A percentile compares a stretch with the other conserved stretches of the same genome.
These are phyloP conservation scores for Metarhizium robertsii DNA, from an alignment of 2,329 filamentous ascomycete species.

Conservation along the genomic window DNA sequence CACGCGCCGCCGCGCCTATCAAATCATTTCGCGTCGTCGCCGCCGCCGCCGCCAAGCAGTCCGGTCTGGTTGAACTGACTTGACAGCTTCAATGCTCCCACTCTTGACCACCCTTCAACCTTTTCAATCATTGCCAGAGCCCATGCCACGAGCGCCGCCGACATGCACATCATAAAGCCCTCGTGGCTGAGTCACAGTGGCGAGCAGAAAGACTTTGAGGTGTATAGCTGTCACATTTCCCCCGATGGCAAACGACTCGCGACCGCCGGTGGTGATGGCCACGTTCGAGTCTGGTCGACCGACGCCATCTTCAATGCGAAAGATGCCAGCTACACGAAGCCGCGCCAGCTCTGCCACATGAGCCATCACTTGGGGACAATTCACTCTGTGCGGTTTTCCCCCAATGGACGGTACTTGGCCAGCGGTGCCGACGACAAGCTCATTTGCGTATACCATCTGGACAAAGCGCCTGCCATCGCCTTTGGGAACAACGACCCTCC, in stretches of 20 bases:
- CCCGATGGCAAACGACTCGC: slow-evolving; percentile 87
- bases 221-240: slow-evolving; percentile 96
- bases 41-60: not conserved
- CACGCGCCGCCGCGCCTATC: too few species aligned
- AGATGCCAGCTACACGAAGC: slow-evolving; percentile 61
- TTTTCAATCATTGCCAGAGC: not conserved
- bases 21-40: not conserved
- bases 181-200: slow-evolving; percentile 93
- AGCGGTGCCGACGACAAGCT: slow-evolving; percentile 98
- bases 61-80: too few species aligned
- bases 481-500: slow-evolving; percentile 89
- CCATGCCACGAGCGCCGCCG: slow-evolving; percentile 12
- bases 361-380: slow-evolving; percentile 98
- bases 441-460: slow-evolving; percentile 91
- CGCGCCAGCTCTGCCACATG: slow-evolving; percentile 93
- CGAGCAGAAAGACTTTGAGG: slow-evolving; percentile 96
- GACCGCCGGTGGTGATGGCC: slow-evolving; percentile 92
- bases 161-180: slow-evolving; percentile 85
- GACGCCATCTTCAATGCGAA: slow-evolving; percentile 81
- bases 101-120: not conserved
- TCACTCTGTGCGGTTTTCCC: slow-evolving; percentile 92
- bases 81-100: not conserved
- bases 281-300: slow-evolving; percentile 96
- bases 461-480: slow-evolving; percentile 68
- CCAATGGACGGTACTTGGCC: slow-evolving; percentile 88